A percentile compares a stretch with the other conserved stretches of the same genome.
phyloP scores from a whole-genome alignment of 768 basidiomycete genomes.

The Termitomyces sp. region DNA sequence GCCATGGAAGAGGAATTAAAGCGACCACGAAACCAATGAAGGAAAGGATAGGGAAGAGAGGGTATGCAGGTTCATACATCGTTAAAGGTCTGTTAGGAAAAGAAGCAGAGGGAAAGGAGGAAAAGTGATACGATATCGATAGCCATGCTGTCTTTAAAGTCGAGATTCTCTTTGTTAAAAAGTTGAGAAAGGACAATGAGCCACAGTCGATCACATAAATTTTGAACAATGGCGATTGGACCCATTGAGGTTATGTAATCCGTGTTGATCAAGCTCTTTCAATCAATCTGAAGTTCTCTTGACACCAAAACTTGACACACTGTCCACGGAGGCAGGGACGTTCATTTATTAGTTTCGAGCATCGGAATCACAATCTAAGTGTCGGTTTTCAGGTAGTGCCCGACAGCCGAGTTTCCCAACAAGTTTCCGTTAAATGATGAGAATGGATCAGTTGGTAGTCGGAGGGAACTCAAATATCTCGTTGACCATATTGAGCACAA shows the following conservation, averaged over 20 bases:
- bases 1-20: slow-evolving; percentile 49
- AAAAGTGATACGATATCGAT: neutral
- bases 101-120: neutral
- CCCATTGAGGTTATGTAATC: neutral
- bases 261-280: neutral
- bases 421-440: neutral
- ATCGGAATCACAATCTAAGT: neutral
- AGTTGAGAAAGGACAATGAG: neutral
- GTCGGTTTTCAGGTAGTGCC: neutral
- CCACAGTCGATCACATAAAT: neutral
- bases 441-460: neutral
- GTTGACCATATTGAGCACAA: too few species aligned
- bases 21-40: slow-evolving; percentile 42
- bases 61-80: slow-evolving; percentile 23
- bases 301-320: neutral
- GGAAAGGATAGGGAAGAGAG: slow-evolving; percentile 32
- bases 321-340: neutral
- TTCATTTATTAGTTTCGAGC: neutral
- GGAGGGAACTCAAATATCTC: neutral
- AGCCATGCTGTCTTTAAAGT: neutral
- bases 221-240: neutral
- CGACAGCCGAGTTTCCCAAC: neutral
- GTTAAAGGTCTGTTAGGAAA: neutral
- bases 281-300: too few species aligned
- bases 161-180: neutral